These are phyloP conservation scores for Arthroderma uncinatum DNA, from an alignment of 2,329 filamentous ascomycete genomes.

Conservation along the genomic window DNA sequence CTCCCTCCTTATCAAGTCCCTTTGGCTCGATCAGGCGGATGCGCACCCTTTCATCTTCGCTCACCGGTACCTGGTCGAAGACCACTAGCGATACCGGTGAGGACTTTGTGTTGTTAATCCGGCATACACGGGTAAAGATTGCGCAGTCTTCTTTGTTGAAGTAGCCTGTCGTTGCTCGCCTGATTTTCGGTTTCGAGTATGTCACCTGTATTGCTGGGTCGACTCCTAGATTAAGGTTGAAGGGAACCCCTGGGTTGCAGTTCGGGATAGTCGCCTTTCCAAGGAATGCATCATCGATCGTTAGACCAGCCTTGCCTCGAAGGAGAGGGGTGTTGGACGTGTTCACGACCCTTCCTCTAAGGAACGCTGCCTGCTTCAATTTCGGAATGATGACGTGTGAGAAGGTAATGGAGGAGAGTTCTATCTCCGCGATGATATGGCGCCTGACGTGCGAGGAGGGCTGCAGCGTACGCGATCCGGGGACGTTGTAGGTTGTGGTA, in stretches of 20 bases:
- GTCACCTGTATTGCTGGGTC: slow-evolving; percentile 24
- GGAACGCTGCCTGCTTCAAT: slow-evolving; percentile 30
- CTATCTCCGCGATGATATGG: slow-evolving; percentile 30
- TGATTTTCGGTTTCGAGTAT: slow-evolving; percentile 23
- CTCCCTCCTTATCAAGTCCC: slow-evolving; percentile 21
- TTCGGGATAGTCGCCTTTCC: slow-evolving; percentile 20
- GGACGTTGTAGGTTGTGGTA: slow-evolving; percentile 33
- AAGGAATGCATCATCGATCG: slow-evolving; percentile 24
- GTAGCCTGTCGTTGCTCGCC: slow-evolving; percentile 20
- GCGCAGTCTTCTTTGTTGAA: slow-evolving; percentile 25
- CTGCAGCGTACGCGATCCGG: slow-evolving; percentile 27
- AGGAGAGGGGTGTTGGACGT: slow-evolving; percentile 25
- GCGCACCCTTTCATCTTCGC: slow-evolving; percentile 24
- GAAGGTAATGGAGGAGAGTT: slow-evolving; percentile 26
- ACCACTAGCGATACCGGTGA: slow-evolving; percentile 20
- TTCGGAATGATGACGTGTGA: slow-evolving; percentile 33
- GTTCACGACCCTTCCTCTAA: slow-evolving; percentile 32
- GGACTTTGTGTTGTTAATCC: slow-evolving; percentile 25
- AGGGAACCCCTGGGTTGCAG: slow-evolving; percentile 21
- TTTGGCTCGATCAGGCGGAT: slow-evolving; percentile 22
- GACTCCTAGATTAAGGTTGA: slow-evolving; percentile 25
- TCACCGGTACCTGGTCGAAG: slow-evolving; percentile 26
- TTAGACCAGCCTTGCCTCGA: slow-evolving; percentile 20
- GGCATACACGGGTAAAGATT: slow-evolving; percentile 23
- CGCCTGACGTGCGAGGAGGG: slow-evolving; percentile 28